Percentiles rank a stretch among this genome's conserved stretches.
phyloP scores from a whole-genome alignment of 352 stramenopile genomes.

The Phytophthora idaei region DNA sequence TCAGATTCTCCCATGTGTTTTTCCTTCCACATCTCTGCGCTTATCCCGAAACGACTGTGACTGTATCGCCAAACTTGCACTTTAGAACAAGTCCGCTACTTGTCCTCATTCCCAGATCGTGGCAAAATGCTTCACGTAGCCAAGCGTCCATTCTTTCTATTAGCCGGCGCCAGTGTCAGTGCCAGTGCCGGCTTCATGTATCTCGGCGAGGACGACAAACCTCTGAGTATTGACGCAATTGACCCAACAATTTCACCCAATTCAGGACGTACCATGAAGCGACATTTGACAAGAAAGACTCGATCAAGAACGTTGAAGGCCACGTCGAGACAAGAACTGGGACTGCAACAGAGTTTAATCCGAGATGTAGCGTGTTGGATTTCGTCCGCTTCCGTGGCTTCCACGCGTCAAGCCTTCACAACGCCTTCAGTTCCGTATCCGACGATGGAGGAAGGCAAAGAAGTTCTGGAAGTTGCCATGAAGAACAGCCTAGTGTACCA shows the following conservation, averaged over 20 bases:
- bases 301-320: conserved; percentile 35
- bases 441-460: conserved; percentile 20
- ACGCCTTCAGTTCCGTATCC: conserved; percentile 25
- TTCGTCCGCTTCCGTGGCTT: conserved; percentile 64
- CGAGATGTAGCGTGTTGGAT: conserved; percentile 73
- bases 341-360: conserved; percentile 71
- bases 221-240: conserved; percentile 1
- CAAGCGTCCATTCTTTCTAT: conserved; percentile 59
- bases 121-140: conserved; percentile 44
- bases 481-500: conserved; percentile 43
- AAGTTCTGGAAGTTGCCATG: conserved; percentile 15
- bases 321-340: conserved; percentile 60
- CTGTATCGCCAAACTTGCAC: neutral
- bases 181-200: conserved; percentile 58
- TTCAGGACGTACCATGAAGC: conserved; percentile 14
- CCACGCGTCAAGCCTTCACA: conserved; percentile 59
- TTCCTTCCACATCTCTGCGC: conserved; percentile 18
- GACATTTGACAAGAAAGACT: conserved; percentile 22
- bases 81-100: neutral
- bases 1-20: conserved; percentile 36
- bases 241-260: conserved; percentile 1
- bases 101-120: conserved; percentile 11
- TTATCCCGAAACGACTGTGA: conserved; percentile 8
- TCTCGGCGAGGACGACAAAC: conserved; percentile 45
- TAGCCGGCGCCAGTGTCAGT: conserved; percentile 58